Percentiles rank a stretch among this genome's conserved stretches.
phyloP scores from a whole-genome alignment of 1,284 basidiomycete species.

The Coniferiporia sulphurascens region DNA sequence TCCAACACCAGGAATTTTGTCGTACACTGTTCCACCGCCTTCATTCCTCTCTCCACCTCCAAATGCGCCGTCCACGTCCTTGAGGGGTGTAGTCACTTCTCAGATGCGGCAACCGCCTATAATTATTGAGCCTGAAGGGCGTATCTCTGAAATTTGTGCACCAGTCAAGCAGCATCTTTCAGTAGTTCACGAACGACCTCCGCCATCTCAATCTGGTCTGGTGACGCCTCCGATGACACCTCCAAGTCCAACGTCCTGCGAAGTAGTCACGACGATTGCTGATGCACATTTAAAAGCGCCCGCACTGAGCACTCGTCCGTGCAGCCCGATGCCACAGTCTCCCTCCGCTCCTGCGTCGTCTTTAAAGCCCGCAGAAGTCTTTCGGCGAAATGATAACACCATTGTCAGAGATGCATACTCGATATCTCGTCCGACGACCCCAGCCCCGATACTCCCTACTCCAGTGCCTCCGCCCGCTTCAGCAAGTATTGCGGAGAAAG shows the following conservation, averaged over 20 bases:
- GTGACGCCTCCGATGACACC: constrained; percentile 15
- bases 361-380: background rate
- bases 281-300: background rate
- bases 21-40: constrained; percentile 13
- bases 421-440: background rate
- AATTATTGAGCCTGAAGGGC: background rate
- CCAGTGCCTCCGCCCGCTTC: background rate
- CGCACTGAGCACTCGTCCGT: background rate
- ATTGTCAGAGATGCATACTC: background rate
- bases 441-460: background rate
- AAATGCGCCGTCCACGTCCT: constrained; percentile 2
- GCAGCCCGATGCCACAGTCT: background rate
- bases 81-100: background rate
- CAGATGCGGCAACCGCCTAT: background rate
- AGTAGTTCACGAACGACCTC: background rate
- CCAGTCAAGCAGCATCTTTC: background rate
- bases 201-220: constrained; percentile 1
- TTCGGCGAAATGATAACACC: background rate
- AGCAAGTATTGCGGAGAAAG: background rate
- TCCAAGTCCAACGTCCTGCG: background rate
- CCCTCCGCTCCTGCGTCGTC: background rate
- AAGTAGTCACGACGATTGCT: background rate
- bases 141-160: background rate
- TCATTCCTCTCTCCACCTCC: constrained; percentile 14
- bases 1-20: constrained; percentile 6